These are phyloP conservation scores for Ilyonectria destructans DNA, from an alignment of 2,329 filamentous ascomycete genomes.

Conservation along the genomic window DNA sequence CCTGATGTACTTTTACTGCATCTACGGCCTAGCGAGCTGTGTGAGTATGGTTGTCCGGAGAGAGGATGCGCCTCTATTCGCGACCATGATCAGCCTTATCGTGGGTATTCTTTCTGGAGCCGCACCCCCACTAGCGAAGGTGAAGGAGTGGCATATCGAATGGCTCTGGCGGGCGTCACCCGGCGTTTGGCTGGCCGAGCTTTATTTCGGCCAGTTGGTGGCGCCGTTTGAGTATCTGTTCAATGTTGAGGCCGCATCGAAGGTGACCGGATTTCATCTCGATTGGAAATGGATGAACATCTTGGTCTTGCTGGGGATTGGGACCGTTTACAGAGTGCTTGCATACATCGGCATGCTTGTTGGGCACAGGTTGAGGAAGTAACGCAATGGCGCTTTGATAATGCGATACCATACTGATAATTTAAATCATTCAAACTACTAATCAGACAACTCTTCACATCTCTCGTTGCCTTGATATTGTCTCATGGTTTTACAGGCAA, in stretches of 20 bases:
- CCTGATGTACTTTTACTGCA: slow-evolving; percentile 71
- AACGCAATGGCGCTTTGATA: background rate
- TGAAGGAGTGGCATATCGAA: slow-evolving; percentile 67
- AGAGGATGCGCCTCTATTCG: slow-evolving; percentile 71
- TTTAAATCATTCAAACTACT: background rate
- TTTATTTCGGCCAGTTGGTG: slow-evolving; percentile 69
- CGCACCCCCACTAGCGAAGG: slow-evolving; percentile 65
- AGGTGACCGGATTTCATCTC: slow-evolving; percentile 63
- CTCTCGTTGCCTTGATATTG: background rate
- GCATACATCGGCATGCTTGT: slow-evolving; percentile 53
- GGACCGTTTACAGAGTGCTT: slow-evolving; percentile 61
- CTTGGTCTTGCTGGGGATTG: slow-evolving; percentile 60
- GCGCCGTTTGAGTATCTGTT: slow-evolving; percentile 67
- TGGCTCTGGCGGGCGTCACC: slow-evolving; percentile 71
- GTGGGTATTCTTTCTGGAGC: slow-evolving; percentile 70
- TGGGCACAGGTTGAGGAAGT: slow-evolving; percentile 44
- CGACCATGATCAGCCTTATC: slow-evolving; percentile 69
- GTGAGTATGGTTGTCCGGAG: slow-evolving; percentile 69
- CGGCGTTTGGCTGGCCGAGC: slow-evolving; percentile 70
- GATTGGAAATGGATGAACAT: slow-evolving; percentile 63
- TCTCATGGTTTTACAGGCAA: too few species aligned
- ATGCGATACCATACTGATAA: background rate
- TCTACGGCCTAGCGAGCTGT: slow-evolving; percentile 69
- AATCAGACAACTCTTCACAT: background rate
- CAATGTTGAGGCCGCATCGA: slow-evolving; percentile 62